phyloP scores from a whole-genome alignment of 306 rosid species.

The Quillaja saponaria region DNA sequence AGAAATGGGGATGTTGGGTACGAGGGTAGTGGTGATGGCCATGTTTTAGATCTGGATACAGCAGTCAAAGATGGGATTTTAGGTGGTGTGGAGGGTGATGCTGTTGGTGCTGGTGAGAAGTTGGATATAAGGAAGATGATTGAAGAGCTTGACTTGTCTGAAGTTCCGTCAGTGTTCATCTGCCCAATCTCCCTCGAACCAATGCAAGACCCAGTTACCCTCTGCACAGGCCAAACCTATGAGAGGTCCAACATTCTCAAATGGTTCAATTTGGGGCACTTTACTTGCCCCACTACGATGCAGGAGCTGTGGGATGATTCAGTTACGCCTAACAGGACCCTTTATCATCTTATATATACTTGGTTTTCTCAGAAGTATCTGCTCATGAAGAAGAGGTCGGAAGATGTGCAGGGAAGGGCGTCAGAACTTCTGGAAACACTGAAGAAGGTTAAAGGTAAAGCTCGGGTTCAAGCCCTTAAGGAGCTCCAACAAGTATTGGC shows the following conservation, averaged over 20 bases:
- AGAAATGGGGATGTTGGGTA: constrained; percentile 52
- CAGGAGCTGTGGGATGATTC: constrained; percentile 91
- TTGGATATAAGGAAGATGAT: constrained; percentile 80
- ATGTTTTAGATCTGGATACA: constrained; percentile 77
- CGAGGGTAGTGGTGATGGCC: constrained; percentile 69
- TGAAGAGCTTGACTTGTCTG: constrained; percentile 65
- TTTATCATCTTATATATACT: constrained; percentile 51
- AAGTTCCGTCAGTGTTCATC: constrained; percentile 69
- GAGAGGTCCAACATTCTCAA: constrained; percentile 76
- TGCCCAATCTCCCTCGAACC: constrained; percentile 86
- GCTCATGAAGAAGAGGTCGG: constrained; percentile 70
- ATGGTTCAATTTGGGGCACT: constrained; percentile 73
- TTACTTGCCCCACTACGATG: constrained; percentile 81
- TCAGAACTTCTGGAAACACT: constrained; percentile 66
- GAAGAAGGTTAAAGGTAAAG: constrained; percentile 72
- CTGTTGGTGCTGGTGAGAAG: constrained; percentile 47
- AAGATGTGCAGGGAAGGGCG: constrained; percentile 74
- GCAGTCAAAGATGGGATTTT: constrained; percentile 74
- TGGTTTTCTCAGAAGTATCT: constrained; percentile 78
- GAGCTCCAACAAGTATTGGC: constrained; percentile 63
- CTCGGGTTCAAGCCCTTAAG: constrained; percentile 73
- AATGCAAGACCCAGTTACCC: constrained; percentile 87
- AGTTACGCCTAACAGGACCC: constrained; percentile 66
- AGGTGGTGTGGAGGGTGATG: constrained; percentile 57
- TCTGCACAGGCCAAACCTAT: constrained; percentile 79